These are phyloP conservation scores for Fusarium oligoseptatum DNA, from an alignment of 2,329 filamentous ascomycete species.

Conservation along the genomic window DNA sequence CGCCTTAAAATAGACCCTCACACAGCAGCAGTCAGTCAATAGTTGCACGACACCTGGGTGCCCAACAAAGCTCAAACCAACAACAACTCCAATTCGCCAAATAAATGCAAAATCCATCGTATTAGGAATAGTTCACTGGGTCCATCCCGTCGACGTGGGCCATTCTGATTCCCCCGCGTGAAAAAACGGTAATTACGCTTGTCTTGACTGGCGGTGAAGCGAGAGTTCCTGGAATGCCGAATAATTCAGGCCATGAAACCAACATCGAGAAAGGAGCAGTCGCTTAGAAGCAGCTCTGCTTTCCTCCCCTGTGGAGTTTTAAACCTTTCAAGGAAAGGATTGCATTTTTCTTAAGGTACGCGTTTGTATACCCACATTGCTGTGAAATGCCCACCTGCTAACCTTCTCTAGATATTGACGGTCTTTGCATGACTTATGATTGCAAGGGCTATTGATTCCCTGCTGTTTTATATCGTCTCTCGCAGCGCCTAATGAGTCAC, in stretches of 20 bases:
- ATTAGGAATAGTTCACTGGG: neutral
- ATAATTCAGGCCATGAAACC: neutral
- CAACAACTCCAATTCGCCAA: neutral
- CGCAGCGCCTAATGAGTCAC: neutral
- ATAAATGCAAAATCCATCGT: neutral
- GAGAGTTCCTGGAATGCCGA: neutral
- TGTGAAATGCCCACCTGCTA: neutral
- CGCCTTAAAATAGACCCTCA: neutral
- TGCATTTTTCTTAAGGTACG: neutral
- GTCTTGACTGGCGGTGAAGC: neutral
- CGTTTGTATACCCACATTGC: neutral
- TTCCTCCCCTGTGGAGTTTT: neutral
- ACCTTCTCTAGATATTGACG: neutral
- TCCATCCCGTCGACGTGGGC: neutral
- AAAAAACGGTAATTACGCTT: neutral
- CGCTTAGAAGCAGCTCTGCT: neutral
- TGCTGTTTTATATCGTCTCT: neutral
- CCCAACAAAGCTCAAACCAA: neutral
- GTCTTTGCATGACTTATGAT: neutral
- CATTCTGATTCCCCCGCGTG: slow-evolving; percentile 1
- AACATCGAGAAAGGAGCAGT: neutral
- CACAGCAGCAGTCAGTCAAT: neutral
- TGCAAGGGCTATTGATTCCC: neutral
- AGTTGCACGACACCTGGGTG: neutral
- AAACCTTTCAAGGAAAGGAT: neutral